Base-by-base conservation (phyloP, 495 filamentous ascomycete species). In the Lepidopterella palustris region DNA sequence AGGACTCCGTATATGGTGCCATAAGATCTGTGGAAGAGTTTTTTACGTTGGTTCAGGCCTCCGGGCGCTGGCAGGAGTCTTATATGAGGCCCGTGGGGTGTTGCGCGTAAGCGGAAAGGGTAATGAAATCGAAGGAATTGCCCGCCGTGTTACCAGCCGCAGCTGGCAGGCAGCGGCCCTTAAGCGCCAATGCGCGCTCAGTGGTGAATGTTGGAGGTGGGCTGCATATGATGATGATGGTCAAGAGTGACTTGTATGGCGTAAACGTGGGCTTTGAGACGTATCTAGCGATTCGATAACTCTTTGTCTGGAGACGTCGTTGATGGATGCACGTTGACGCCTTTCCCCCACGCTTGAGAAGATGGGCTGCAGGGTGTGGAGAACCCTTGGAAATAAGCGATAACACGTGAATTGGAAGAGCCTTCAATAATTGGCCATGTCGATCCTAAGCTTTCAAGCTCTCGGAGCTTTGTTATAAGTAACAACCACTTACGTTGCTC, bases 1-100 rank as follows among this genome's bases (percentile, higher is more conserved):
- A 61, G 61, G 60, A 62, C 27, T 29, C 54, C 59, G 62, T 24
- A 25, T 39, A 31, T 52, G 66, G 66, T 54, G 66, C 66, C 66
- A 68, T 68, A 47, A 18, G 55, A 66, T 51, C 63, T 58, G 55
- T 49, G 35, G 58, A 55, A 55, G 48, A 51, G 40, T 21, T n/a
- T n/a, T n/a, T 62, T 56, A 62, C 59, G 32, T 45, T 66, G 59
- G 45, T n/a, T 31, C 63, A 53, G 56, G 51, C 59, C 63, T 60
- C 53, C 29, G 47, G 18, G 64, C 23, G 64, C 53, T 52, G 32
- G 29, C 51, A 23, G 54, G 23, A n/a, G 49, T 57, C 61, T 53
- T 53, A 49, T 45, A 39, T 32, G 52, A 53, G 15, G 32, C 28
- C 53, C 47, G 64, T 67, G 60, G 64, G 64, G 56, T 59, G 31